Conservation (phyloP, 2,329 filamentous ascomycete species). For the Penicillium aurantiogriseum region DNA sequence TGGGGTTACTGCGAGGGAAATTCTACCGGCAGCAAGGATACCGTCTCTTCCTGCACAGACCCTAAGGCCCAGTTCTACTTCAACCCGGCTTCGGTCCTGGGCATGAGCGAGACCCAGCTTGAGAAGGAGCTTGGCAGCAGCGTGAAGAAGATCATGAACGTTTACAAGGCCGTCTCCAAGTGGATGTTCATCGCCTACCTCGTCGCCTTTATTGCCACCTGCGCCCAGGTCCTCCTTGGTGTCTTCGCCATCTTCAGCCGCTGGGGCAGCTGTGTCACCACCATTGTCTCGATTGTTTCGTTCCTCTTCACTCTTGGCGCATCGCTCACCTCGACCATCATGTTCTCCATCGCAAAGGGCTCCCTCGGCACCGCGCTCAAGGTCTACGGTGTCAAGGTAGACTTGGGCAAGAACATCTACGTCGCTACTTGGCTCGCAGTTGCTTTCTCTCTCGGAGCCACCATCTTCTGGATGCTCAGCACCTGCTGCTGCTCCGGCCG, state of each 20-base stretch:
- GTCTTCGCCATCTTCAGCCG: conserved; percentile 81
- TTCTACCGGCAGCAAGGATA: conserved; percentile 53
- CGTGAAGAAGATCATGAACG: conserved; percentile 65
- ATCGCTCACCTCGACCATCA: conserved; percentile 70
- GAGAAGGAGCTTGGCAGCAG: conserved; percentile 66
- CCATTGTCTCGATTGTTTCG: conserved; percentile 64
- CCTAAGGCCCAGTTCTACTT: conserved; percentile 75
- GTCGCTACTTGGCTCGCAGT: conserved; percentile 74
- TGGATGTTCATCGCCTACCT: conserved; percentile 84
- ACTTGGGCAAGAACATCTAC: conserved; percentile 68
- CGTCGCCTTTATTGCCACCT: conserved; percentile 68
- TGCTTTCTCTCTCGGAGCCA: conserved; percentile 70
- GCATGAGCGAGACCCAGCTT: conserved; percentile 55
- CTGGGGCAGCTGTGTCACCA: conserved; percentile 77
- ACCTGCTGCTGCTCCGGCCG: conserved; percentile 86
- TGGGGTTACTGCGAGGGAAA: conserved; percentile 81
- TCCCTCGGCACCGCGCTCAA: conserved; percentile 66
- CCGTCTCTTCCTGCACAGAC: conserved; percentile 63
- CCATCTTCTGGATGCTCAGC: conserved; percentile 87
- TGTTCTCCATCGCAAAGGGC: conserved; percentile 68
- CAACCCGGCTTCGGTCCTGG: conserved; percentile 65
- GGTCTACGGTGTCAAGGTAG: conserved; percentile 67
- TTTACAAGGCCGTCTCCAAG: conserved; percentile 70
- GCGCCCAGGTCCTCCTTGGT: conserved; percentile 71
- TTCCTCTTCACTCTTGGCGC: conserved; percentile 61